Base-by-base conservation (phyloP, 2,329 filamentous ascomycete genomes). In the Aspergillus jensenii region DNA sequence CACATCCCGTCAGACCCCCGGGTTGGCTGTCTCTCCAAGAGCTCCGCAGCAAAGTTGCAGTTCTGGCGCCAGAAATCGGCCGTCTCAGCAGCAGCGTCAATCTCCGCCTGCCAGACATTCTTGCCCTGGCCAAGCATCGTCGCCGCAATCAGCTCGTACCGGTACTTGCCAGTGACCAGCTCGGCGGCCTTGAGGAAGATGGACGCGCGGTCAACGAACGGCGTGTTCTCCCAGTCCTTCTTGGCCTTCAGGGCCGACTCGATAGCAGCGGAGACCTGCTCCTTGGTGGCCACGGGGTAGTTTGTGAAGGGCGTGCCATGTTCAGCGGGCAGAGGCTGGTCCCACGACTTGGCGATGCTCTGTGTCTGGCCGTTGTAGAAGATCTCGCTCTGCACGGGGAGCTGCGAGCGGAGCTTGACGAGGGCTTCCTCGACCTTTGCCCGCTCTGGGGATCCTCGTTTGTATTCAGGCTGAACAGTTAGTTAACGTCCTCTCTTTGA, bases 91-190 rank as follows among this genome's bases (percentile, higher is more conserved):
- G 93, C 93, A 40, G 93, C 84, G 76, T 98, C 93, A 63, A 98
- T 98, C 82, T 99, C 93, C 15, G 95, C 93, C 78, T 99, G 93
- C 92, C 92, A 98, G 47, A 91, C 91, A 74, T 97, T 98, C 85
- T 98, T 98, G 69, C 95, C 93, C 78, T 99, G 93, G 60, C 93
- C 95, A 33, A 96, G 82, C 86, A 98, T 96, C 14, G 95, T 97
- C 45, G 91, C 87, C 8, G 95, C 93, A 90, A 98, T 96, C 67
- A 99, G 86, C 56, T 97, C 91, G 77, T 96, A 97, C 71, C 95
- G 86, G 79, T 99, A 98, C 80, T 98, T 98, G 63, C 85, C 89
- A 55, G 90, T 82, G 65, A 99, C 86, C 61, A 99, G 82, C 73
- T 98, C 93, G 33, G 93, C 93, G 3, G 95, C 93, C 83, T 97